These are phyloP conservation scores for Letharia lupina DNA, from an alignment of 495 filamentous ascomycete species.

Conservation along the genomic window DNA sequence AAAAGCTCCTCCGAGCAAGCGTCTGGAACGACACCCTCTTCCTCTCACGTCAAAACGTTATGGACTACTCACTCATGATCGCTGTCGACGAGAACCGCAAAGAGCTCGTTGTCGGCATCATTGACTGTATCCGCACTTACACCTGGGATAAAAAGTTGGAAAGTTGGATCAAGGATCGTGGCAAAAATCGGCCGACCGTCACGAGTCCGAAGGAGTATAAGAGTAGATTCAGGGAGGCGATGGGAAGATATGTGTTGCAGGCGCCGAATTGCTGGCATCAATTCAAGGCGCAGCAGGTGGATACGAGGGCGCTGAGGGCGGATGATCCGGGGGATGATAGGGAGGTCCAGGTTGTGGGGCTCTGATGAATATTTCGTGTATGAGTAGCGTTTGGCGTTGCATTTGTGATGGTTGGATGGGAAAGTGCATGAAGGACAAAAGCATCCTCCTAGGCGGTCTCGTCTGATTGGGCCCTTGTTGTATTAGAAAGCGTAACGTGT, in stretches of 20 bases:
- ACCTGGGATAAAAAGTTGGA: slow-evolving; percentile 99
- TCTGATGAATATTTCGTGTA: background rate
- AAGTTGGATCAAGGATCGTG: slow-evolving; percentile 94
- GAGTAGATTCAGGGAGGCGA: slow-evolving; percentile 88
- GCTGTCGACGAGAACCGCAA: slow-evolving; percentile 84
- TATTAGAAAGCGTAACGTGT: background rate
- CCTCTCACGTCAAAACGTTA: slow-evolving; percentile 83
- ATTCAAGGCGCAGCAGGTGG: slow-evolving; percentile 48
- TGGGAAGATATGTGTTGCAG: slow-evolving; percentile 81
- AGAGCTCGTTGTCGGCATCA: slow-evolving; percentile 93
- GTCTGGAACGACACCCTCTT: slow-evolving; percentile 97
- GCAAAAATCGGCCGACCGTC: slow-evolving; percentile 85
- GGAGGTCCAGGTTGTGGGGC: slow-evolving; percentile 15
- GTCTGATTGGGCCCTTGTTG: background rate
- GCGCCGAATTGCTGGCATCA: slow-evolving; percentile 71
- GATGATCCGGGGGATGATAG: slow-evolving; percentile 28
- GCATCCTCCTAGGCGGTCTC: background rate
- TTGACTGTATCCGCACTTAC: slow-evolving; percentile 96
- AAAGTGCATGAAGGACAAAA: background rate
- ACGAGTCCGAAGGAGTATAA: slow-evolving; percentile 98
- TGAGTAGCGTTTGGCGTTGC: slow-evolving; percentile 5
- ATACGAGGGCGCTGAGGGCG: slow-evolving; percentile 32
- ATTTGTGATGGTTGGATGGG: background rate
- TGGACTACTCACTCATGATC: slow-evolving; percentile 99
- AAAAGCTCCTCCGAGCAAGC: slow-evolving; percentile 73